Evolutionary conservation across 352 stramenopile species (phyloP), one percentile per base, ranked within the genome.

Genomic region (Thraustotheca clavata): DNA sequence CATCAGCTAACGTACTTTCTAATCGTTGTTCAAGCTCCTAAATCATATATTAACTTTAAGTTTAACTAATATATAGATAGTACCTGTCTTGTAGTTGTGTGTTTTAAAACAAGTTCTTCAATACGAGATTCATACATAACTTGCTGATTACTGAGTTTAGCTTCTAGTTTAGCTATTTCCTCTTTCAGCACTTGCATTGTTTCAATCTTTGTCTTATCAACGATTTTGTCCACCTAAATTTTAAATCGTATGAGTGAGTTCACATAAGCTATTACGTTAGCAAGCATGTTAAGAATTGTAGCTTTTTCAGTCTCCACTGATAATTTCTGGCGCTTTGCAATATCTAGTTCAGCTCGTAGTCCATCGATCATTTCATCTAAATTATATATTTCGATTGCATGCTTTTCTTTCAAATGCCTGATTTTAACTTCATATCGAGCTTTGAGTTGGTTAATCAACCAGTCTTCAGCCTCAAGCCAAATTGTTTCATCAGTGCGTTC

Each of bases 361-460:
- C 72, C 48, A 26, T 74, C 65, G 6, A 77, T 73, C 43, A 81
- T 68, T 0, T 47, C 46, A 4, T 73, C 80, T 12, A 89, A 67
- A 14, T 49, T 67, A 33, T 54, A 49, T 1, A 91, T 72, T 34
- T 77, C 61, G n/a, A 70, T 36, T 2, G 77, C 70, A 49, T 89
- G 77, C 54, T 86, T 72, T 12, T 70, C 66, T 38, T 83, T 69
- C 1, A 88, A 54, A n/a, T 80, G 29, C 20, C 70, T 52, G 22
- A 87, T 31, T 27, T 72, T 71, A 1, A 79, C 59, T 18, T 87
- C 79, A 20, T 88, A 80, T 1, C 80, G 77, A 16, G 74, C 76
- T 16, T 68, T 60, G 43, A 89, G 83, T 68, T 74, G 73, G 6
- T 41, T 60, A 0, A 77, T 87, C 73, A 91, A 85, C 83, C 83